Base-by-base conservation (phyloP, 495 filamentous ascomycete species). In the Lepraria neglecta region DNA sequence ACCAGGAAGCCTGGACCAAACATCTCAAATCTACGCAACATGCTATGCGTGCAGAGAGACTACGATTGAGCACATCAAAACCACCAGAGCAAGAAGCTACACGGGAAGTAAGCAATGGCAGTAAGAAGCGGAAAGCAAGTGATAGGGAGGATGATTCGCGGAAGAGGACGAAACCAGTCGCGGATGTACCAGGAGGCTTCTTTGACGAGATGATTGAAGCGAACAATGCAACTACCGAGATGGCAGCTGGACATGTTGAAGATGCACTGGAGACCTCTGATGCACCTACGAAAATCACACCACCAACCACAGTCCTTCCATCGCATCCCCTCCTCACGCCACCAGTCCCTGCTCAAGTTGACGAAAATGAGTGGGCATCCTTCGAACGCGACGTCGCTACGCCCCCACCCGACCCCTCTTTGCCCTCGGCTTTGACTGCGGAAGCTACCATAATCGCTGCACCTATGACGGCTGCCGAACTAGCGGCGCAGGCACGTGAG, bases 281-380 rank as follows among this genome's bases (percentile, higher is more conserved):
- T 46, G 60, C 71, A 52, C 10, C 48, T 33, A 55, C 65, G 43
- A 64, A 71, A 17, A 35, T 31, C 27, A 33, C 42, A 42, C 56
- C 60, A 17, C 33, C 67, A 33, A 53, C 56, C 7, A 28, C 53
- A 27, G 69, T 38, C 10, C 64, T 50, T 58, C 61, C 27, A 46
- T 67, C 52, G 44, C 69, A 57, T 33, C 68, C 67, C 3, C 63
- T 64, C 42, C 67, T 69, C 4, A 67, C 62, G 5, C 63, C 67
- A 11, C 24, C 59, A 15, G 57, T 48, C 62, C 44, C 68, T 15
- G 44, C 67, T 1, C n/a, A 57, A 11, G 73, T 95, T 6, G 84
- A 92, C 70, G 91, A 96, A 67, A 85, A 87, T 56, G 89, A 92
- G 72, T 95, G 91, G 89, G 90, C 88, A 0, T 89, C 89, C 47